phyloP scores from a whole-genome alignment of 148 eudicot species.

The Arbutus unedo region DNA sequence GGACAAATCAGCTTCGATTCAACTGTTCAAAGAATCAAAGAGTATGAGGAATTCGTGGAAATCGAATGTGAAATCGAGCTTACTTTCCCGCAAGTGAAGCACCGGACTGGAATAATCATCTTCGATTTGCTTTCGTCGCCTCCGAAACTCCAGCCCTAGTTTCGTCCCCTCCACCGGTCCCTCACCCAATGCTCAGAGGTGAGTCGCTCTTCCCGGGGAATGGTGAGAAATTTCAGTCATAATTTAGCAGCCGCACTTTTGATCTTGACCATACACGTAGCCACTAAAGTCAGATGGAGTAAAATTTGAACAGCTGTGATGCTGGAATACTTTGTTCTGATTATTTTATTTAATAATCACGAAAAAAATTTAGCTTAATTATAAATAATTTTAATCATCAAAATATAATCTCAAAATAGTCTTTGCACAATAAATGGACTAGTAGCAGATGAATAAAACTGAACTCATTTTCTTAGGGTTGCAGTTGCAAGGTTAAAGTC shows the following conservation, averaged over 20 bases:
- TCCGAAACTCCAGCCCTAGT: not conserved
- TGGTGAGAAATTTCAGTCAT: not conserved
- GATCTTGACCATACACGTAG: not conserved
- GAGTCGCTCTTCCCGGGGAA: not conserved
- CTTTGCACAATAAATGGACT: too few species aligned
- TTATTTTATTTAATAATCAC: too few species aligned
- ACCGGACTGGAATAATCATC: slow-evolving; percentile 56
- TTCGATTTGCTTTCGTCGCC: not conserved
- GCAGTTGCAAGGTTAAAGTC: too few species aligned
- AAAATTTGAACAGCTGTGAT: not conserved
- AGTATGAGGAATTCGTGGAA: not conserved
- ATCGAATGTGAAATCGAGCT: not conserved
- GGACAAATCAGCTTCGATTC: too few species aligned
- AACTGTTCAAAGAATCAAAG: not conserved
- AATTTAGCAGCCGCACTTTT: not conserved
- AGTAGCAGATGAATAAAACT: too few species aligned
- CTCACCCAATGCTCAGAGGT: too few species aligned
- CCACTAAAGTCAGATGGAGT: not conserved
- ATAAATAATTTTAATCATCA: too few species aligned
- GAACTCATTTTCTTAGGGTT: too few species aligned
- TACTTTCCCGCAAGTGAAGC: slow-evolving; percentile 62
- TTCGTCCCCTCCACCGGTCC: too few species aligned
- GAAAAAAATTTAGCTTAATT: too few species aligned
- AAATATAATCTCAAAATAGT: too few species aligned
- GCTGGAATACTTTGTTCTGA: not conserved